phyloP scores from a whole-genome alignment of 305 asterid species.

The Fraxinus xanthoxyloides region DNA sequence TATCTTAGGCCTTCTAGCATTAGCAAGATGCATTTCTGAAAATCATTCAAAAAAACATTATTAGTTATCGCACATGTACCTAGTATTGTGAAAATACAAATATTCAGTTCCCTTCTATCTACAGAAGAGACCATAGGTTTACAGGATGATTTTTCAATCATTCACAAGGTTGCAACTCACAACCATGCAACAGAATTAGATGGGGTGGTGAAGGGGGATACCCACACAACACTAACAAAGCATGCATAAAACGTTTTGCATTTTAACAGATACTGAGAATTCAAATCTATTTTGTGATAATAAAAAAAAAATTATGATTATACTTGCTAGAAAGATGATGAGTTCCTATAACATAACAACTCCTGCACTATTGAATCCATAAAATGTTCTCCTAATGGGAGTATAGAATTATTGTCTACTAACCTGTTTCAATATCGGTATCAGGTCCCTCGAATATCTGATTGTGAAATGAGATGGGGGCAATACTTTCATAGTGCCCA shows the following conservation, averaged over 20 bases:
- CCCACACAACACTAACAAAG: slow-evolving; percentile 4
- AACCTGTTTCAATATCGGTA: slow-evolving; percentile 95
- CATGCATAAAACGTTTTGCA: neutral
- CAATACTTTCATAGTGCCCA: slow-evolving; percentile 87
- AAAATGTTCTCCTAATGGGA: slow-evolving; percentile 12
- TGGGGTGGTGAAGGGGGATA: neutral
- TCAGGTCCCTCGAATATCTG: slow-evolving; percentile 96
- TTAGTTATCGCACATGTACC: slow-evolving; percentile 10
- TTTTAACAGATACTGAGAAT: slow-evolving; percentile 4
- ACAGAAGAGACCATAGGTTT: slow-evolving; percentile 8
- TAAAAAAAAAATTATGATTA: slow-evolving; percentile 16
- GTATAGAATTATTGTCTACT: slow-evolving; percentile 14
- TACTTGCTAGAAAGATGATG: slow-evolving; percentile 18
- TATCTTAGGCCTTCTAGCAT: slow-evolving; percentile 64
- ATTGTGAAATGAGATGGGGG: slow-evolving; percentile 62
- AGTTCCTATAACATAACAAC: slow-evolving; percentile 10
- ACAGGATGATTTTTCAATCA: slow-evolving; percentile 17
- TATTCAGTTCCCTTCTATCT: slow-evolving; percentile 2
- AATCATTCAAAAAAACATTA: slow-evolving; percentile 26
- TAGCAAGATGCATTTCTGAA: slow-evolving; percentile 81
- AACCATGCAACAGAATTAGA: neutral
- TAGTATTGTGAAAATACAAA: neutral
- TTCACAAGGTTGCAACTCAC: slow-evolving; percentile 14
- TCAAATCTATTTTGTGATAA: slow-evolving; percentile 8
- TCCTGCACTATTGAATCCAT: neutral